Conservation (phyloP, 768 basidiomycete genomes). For the Cystofilobasidium ferigula region DNA sequence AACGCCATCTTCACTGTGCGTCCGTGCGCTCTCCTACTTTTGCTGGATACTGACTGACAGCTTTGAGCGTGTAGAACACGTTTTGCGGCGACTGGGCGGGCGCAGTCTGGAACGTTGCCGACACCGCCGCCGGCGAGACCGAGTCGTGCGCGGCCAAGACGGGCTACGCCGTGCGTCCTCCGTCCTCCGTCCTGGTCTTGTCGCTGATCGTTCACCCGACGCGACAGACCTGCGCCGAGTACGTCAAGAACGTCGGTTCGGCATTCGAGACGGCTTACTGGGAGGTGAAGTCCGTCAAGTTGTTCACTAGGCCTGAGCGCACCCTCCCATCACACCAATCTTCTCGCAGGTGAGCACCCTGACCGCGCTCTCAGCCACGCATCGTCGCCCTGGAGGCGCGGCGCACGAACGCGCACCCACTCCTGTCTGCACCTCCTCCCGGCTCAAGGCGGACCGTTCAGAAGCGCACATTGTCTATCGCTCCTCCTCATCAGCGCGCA, state of each 20-base stretch:
- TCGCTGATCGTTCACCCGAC: conserved; percentile 39
- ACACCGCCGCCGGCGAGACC: conserved; percentile 52
- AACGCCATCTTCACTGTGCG: conserved; percentile 65
- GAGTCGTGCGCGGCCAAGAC: conserved; percentile 75
- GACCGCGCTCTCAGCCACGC: no score
- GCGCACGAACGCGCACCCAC: no score
- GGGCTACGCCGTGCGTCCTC: conserved; percentile 46
- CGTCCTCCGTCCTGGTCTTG: conserved; percentile 39
- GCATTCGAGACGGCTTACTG: conserved; percentile 66
- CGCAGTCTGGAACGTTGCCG: conserved; percentile 60
- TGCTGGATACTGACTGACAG: not conserved
- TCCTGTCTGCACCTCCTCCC: no score
- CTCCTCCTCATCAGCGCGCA: no score
- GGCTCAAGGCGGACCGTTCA: no score
- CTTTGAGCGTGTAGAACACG: conserved; percentile 43
- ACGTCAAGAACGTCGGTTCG: conserved; percentile 58
- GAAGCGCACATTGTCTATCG: no score
- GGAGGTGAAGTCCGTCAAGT: conserved; percentile 47
- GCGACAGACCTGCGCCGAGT: conserved; percentile 55
- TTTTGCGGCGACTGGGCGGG: conserved; percentile 83
- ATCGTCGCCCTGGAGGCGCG: no score
- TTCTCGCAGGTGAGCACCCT: no score
- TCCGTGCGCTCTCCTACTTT: not conserved
- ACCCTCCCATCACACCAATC: not conserved
- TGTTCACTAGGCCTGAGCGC: conserved; percentile 46